Base-by-base conservation (phyloP, 2,329 filamentous ascomycete genomes). In the Alternaria burnsii region DNA sequence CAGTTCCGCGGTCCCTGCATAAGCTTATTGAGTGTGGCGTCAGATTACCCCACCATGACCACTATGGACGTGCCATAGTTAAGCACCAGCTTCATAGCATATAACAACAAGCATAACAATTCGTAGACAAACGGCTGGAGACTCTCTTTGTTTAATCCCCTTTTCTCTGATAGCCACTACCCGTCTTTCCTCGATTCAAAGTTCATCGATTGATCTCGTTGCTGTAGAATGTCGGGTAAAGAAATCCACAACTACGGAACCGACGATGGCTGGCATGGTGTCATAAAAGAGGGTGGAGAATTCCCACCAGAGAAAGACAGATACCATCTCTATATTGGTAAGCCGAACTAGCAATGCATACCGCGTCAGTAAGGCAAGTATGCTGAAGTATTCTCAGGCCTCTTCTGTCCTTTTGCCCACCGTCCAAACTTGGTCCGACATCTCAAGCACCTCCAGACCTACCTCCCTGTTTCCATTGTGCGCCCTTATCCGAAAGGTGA, bases 351-450 rank as follows among this genome's bases (percentile, higher is more conserved):
- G 1, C 12, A 22, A 4, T 9, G 24, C 8, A n/a, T 7, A n/a
- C 16, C 20, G 16, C 12, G 11, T 12, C 20, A 50, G 32, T 24
- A 9, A 18, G 9, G 5, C 46, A 36, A 22, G 5, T 8, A 40
- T 8, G 3, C 48, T 59, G 8, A 53, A 53, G 40, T n/a, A 58
- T n/a, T 1, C n/a, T 3, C 24, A 82, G 85, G 87, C 20, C 82
- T 89, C 28, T 90, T 90, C 78, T 89, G 87, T 67, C 88, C 87
- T 3, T 89, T 89, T 65, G 87, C 88, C 2, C 88, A 89, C 69
- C 83, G 87, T 11, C 84, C 76, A 16, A 88, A 87, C 66, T 76
- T 89, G 11, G 80, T 87, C 9, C 81, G 86, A 5, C 81, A 87
- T 50, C 78, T 89, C 50, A 87, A 88, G 69, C 84, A 85, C 34